A percentile compares a stretch with the other conserved stretches of the same genome.
Conservation (phyloP, 2,329 filamentous ascomycete genomes). For the Ophiostoma sp. region DNA sequence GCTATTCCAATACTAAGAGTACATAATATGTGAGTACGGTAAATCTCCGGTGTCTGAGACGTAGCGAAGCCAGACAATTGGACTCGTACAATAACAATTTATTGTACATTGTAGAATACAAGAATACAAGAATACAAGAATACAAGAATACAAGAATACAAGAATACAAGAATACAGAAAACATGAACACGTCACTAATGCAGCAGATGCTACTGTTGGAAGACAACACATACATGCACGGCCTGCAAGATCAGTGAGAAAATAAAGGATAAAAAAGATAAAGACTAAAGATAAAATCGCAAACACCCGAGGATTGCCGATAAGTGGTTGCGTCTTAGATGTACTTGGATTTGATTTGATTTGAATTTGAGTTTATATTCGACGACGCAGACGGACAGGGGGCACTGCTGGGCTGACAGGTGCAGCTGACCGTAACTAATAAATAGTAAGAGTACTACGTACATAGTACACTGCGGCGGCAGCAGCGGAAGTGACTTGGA, state of each 20-base stretch:
- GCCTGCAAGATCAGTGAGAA: neutral
- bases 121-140: no score
- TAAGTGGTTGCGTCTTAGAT: constrained; percentile 2
- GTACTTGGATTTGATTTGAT: neutral
- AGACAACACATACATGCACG: constrained; percentile 7
- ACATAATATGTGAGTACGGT: neutral
- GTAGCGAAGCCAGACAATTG: constrained; percentile 5
- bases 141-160: no score
- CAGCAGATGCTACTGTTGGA: neutral
- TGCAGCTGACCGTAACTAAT: neutral
- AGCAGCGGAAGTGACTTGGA: neutral
- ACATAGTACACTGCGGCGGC: neutral
- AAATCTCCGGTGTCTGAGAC: constrained; percentile 13
- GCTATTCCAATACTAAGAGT: neutral
- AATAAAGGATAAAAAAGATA: neutral
- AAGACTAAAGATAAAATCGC: neutral
- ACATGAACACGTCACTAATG: constrained; percentile 11
- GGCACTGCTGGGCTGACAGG: neutral
- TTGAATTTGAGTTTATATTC: no score
- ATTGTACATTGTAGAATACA: no score
- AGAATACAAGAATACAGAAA: no score
- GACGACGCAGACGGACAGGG: no score
- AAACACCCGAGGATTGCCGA: neutral
- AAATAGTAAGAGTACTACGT: no score
- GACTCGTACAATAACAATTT: neutral